Conservation (phyloP, 1,284 basidiomycete genomes). For the Malassezia furfur region DNA sequence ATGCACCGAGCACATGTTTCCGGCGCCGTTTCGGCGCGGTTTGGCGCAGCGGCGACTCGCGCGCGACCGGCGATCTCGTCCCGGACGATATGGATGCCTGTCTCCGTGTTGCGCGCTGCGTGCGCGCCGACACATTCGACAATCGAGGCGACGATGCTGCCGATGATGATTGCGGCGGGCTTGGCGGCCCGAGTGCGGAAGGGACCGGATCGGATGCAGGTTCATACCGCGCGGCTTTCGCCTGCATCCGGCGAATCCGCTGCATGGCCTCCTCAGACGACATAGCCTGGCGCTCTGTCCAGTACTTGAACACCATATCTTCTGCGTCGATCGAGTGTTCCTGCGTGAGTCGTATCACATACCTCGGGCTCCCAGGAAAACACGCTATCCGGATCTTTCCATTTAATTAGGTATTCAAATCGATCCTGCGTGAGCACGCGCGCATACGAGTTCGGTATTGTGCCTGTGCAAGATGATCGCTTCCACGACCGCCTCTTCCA, state of each 20-base stretch:
- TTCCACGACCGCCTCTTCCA: slow-evolving; percentile 9
- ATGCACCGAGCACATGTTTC: too few relatives aligned
- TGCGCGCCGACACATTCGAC: too few relatives aligned
- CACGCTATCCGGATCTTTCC: background rate
- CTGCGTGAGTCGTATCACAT: background rate
- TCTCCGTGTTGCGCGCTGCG: too few relatives aligned
- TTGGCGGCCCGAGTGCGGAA: too few relatives aligned
- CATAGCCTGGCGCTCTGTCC: background rate
- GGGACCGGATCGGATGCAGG: too few relatives aligned
- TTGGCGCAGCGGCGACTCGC: too few relatives aligned
- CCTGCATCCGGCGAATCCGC: background rate
- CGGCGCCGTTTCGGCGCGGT: too few relatives aligned
- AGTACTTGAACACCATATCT: slow-evolving; percentile 8
- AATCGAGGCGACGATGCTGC: too few relatives aligned
- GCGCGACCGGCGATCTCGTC: too few relatives aligned
- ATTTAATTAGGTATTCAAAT: slow-evolving; percentile 12
- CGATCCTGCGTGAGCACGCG: background rate
- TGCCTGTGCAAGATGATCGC: slow-evolving; percentile 2
- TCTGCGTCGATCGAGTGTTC: slow-evolving; percentile 9
- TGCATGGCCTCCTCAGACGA: background rate
- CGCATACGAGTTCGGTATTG: background rate
- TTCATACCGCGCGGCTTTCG: too few relatives aligned
- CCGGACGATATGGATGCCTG: too few relatives aligned
- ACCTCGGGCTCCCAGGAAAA: slow-evolving; percentile 11
- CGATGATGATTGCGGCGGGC: too few relatives aligned